These are phyloP conservation scores for Diplodia intermedia DNA, from an alignment of 2,329 filamentous ascomycete genomes.

Conservation along the genomic window DNA sequence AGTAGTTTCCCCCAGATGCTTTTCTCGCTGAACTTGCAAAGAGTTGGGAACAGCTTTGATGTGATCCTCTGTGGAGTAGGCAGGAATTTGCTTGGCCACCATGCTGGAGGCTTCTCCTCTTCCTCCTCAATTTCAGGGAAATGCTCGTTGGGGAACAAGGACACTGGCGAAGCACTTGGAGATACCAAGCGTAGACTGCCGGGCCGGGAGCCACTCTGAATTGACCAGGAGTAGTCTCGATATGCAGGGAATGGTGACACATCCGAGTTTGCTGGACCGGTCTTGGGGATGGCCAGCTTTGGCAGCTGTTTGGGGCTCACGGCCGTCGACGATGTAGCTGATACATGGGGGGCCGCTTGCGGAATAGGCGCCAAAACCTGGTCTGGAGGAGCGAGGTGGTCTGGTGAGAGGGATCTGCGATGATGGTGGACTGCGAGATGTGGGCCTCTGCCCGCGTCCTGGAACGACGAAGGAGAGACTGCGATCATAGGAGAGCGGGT, in stretches of 20 bases:
- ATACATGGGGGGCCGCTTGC: background rate
- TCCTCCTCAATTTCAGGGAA: slow-evolving; percentile 51
- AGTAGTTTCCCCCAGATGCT: slow-evolving; percentile 83
- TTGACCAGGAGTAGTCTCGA: slow-evolving; percentile 60
- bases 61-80: slow-evolving; percentile 75
- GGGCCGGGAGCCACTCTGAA: slow-evolving; percentile 53
- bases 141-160: slow-evolving; percentile 57
- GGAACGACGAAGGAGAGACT: slow-evolving; percentile 49
- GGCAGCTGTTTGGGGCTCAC: slow-evolving; percentile 45
- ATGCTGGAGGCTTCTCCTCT: slow-evolving; percentile 60
- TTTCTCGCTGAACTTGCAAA: slow-evolving; percentile 83
- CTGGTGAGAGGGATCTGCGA: slow-evolving; percentile 37
- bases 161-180: slow-evolving; percentile 55
- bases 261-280: slow-evolving; percentile 20
- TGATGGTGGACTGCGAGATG: slow-evolving; percentile 40
- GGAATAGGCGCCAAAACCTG: slow-evolving; percentile 35
- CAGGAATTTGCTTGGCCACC: slow-evolving; percentile 82
- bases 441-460: slow-evolving; percentile 39
- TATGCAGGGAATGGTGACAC: slow-evolving; percentile 72
- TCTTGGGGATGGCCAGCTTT: slow-evolving; percentile 51
- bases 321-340: slow-evolving; percentile 10
- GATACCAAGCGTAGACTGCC: slow-evolving; percentile 65
- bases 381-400: slow-evolving; percentile 50
- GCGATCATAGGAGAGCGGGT: slow-evolving; percentile 48
- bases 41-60: slow-evolving; percentile 82